These are phyloP conservation scores for Aspergillus fumigatiaffinis DNA, from an alignment of 2,329 filamentous ascomycete species.

Conservation along the genomic window DNA sequence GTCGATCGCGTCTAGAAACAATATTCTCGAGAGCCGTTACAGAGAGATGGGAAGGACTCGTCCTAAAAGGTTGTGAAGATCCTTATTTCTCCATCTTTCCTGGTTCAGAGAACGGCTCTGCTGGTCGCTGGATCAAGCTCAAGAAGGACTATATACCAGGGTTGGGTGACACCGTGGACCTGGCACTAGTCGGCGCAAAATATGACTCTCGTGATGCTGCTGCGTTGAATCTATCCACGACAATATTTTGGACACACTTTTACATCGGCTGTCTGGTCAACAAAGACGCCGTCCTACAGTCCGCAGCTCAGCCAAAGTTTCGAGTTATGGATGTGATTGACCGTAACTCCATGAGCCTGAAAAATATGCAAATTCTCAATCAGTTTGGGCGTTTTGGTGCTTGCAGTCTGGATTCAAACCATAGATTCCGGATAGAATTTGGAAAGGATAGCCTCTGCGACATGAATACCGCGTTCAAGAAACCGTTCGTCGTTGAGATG, in stretches of 20 bases:
- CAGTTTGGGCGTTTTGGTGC: constrained; percentile 44
- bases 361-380: constrained; percentile 51
- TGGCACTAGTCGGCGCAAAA: constrained; percentile 71
- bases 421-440: constrained; percentile 45
- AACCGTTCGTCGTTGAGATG: constrained; percentile 74
- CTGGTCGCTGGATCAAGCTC: constrained; percentile 67
- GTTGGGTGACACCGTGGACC: constrained; percentile 78
- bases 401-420: constrained; percentile 32
- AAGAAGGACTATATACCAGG: constrained; percentile 81
- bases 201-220: constrained; percentile 63
- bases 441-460: constrained; percentile 36
- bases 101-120: constrained; percentile 22
- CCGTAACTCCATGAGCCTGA: constrained; percentile 44
- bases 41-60: constrained; percentile 68
- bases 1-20: constrained; percentile 54
- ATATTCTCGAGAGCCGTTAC: constrained; percentile 66
- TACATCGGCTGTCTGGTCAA: constrained; percentile 74
- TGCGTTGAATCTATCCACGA: constrained; percentile 47
- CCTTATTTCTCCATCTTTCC: constrained; percentile 65
- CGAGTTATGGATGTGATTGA: constrained; percentile 63
- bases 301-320: constrained; percentile 54
- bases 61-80: constrained; percentile 71
- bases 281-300: constrained; percentile 54
- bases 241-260: constrained; percentile 73
- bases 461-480: constrained; percentile 55